A percentile compares a stretch with the other conserved stretches of the same genome.
Conservation (phyloP, 78 protist species). For the Polysphondylium violaceum region DNA sequence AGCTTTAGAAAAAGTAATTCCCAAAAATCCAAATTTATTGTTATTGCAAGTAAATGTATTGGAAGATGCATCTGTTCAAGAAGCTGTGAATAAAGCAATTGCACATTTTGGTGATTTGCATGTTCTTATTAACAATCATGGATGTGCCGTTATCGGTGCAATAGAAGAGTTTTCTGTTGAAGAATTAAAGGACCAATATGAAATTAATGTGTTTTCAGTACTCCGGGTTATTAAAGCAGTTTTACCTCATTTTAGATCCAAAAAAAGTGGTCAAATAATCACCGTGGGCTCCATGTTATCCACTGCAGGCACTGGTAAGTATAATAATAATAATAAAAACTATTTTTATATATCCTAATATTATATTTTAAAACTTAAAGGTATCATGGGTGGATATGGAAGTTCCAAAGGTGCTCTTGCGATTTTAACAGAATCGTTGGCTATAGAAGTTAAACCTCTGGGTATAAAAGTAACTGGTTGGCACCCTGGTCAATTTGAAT, state of each 20-base stretch:
- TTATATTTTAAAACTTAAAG: no score
- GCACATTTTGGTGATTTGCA: not conserved
- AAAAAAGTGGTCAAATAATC: not conserved
- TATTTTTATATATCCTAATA: not conserved
- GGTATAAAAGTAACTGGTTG: conserved; percentile 40
- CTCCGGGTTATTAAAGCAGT: not conserved
- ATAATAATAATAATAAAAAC: no score
- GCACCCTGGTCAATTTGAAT: no score
- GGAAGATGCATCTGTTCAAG: not conserved
- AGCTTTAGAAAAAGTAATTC: not conserved
- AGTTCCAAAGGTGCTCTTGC: conserved; percentile 12
- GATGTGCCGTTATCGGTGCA: not conserved
- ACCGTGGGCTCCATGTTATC: not conserved
- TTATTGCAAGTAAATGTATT: not conserved
- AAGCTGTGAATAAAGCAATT: not conserved
- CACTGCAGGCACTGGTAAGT: not conserved
- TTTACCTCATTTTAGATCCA: not conserved
- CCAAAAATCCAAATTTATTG: conserved; percentile 7
- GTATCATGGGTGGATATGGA: not conserved
- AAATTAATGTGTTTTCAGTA: not conserved
- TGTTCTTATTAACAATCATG: conserved; percentile 9
- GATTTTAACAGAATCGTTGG: conserved; percentile 3
- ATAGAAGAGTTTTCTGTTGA: conserved; percentile 8
- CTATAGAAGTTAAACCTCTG: conserved; percentile 42
- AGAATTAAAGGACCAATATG: not conserved